Evolutionary conservation across 78 protist species (phyloP), one percentile per base, ranked within the genome.

Genomic region (Fonticula alba): DNA sequence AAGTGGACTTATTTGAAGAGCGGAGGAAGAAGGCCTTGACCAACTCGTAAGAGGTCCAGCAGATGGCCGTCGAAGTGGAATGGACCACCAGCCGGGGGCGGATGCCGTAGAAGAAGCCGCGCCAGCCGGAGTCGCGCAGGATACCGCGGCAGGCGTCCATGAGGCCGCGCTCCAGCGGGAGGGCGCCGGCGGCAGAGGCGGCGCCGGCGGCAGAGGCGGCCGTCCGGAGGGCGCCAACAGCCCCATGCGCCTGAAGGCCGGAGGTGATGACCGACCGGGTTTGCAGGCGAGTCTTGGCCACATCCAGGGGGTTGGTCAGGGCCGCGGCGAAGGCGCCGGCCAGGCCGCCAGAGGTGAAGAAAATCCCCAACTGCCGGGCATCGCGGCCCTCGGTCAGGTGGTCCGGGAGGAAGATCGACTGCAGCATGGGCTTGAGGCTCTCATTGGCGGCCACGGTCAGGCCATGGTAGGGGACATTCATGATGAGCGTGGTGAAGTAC

Each of bases 301-400:
- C 37, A 53, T 72, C 76, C 22, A 72, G 60, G 36, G 76, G 76
- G 13, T 3, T 65, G 22, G 76, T 24, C 27, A 58, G 46, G 40
- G 11, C 2, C n/a, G 72, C 71, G 40, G 70, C 61, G 32, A 15
- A 3, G 14, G 63, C 70, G n/a, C 76, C 76, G 9, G 76, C 76
- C 2, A 14, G 24, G 17, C 2, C 17, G 37, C 71, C 71, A 6
- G 66, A 6, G 3, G n/a, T 2, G 29, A 67, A 7, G 55, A 26
- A n/a, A n/a, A n/a, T n/a, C n/a, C n/a, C n/a, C n/a, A n/a, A n/a
- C n/a, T n/a, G 68, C 27, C 4, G 26, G 11, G 66, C 9, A 1
- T 2, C 27, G 7, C n/a, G 26, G 3, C 11, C n/a, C 56, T 51
- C 56, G 56, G 29, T 51, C 36, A 13, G n/a, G 56, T 7, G 26